Evolutionary conservation across 768 basidiomycete genomes (phyloP).

Genomic region (Hydnomerulius pinastri): DNA sequence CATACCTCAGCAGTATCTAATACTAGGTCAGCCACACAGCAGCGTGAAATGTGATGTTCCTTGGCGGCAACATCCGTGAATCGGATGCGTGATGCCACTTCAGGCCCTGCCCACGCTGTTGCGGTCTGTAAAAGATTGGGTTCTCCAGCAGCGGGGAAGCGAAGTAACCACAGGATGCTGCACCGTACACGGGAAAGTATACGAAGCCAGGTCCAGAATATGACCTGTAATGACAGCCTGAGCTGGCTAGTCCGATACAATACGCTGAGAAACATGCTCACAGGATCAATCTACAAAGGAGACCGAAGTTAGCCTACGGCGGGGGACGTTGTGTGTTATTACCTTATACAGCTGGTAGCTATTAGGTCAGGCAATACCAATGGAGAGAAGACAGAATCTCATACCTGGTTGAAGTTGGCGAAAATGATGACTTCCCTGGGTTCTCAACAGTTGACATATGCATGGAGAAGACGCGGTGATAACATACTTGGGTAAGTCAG

Average conservation of each 20-base stretch:
- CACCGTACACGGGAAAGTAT: conserved; percentile 45
- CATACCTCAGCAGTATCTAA: conserved; percentile 54
- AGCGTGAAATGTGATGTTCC: conserved; percentile 45
- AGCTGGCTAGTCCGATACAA: neutral
- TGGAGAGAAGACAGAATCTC: conserved; percentile 1
- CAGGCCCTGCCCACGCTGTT: conserved; percentile 44
- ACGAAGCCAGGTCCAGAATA: conserved; percentile 51
- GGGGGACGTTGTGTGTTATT: neutral
- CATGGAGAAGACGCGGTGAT: neutral
- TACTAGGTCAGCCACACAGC: conserved; percentile 49
- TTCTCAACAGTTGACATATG: neutral
- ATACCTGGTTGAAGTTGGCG: conserved; percentile 55
- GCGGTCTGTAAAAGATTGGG: conserved; percentile 45
- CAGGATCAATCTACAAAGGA: conserved; percentile 36
- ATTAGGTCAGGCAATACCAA: conserved; percentile 10
- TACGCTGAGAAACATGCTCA: conserved; percentile 13
- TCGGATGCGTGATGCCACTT: conserved; percentile 45
- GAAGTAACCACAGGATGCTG: conserved; percentile 55
- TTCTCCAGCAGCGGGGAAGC: conserved; percentile 51
- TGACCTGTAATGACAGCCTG: conserved; percentile 25
- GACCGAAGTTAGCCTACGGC: neutral
- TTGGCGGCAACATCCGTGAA: conserved; percentile 53
- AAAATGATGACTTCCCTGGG: conserved; percentile 47
- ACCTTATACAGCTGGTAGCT: conserved; percentile 46
- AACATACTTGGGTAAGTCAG: conserved; percentile 43